Evolutionary conservation across 805 yeast genomes (phyloP).

Genomic region (Teunomyces cretensis): DNA sequence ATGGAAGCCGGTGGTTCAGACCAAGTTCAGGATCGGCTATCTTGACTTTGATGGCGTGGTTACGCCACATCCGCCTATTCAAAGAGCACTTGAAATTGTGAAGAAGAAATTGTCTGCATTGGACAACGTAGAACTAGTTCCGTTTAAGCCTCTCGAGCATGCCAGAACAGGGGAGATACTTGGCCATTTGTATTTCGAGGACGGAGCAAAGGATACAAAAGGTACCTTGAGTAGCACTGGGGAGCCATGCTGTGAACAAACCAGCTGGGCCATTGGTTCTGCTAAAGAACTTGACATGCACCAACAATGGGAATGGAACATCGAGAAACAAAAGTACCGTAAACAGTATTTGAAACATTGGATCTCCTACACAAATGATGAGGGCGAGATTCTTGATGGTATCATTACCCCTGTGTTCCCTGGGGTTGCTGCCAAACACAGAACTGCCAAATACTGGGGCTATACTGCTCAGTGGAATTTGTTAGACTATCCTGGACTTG

Average conservation of each 20-base stretch:
- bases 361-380: conserved; percentile 41
- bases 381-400: conserved; percentile 46
- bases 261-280: conserved; percentile 58
- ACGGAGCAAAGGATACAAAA: conserved; percentile 66
- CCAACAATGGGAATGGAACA: conserved; percentile 57
- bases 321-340: conserved; percentile 57
- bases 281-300: conserved; percentile 46
- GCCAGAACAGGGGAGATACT: background rate
- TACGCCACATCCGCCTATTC: conserved; percentile 61
- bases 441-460: conserved; percentile 70
- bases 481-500: conserved; percentile 67
- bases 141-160: conserved; percentile 31
- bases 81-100: conserved; percentile 51
- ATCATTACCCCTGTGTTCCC: conserved; percentile 66
- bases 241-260: conserved; percentile 67
- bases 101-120: conserved; percentile 29
- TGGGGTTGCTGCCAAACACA: conserved; percentile 70
- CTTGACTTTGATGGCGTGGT: conserved; percentile 44
- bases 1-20: conserved; percentile 40
- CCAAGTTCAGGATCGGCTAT: conserved; percentile 44
- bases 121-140: conserved; percentile 48
- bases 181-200: conserved; percentile 45
- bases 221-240: conserved; percentile 56
- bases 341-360: conserved; percentile 55
- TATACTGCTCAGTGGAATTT: conserved; percentile 75